Percentiles rank a stretch among this genome's conserved stretches.
Evolutionary conservation across 1,139 yeast species (phyloP).

Genomic region (Blastobotrys raffinosifermentans): DNA sequence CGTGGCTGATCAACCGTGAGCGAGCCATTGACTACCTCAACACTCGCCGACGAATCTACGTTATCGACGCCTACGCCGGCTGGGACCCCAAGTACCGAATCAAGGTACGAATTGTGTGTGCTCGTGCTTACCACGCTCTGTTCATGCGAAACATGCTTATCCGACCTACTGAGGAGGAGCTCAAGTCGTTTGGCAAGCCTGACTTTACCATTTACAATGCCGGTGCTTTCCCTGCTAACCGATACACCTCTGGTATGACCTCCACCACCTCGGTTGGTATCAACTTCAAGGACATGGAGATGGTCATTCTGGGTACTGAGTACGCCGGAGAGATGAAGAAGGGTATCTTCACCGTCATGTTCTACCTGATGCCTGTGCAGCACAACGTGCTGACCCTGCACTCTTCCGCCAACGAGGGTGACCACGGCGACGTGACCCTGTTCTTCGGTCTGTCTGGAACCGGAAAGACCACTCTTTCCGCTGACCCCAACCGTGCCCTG

Average conservation of each 20-base stretch:
- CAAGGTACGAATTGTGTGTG: constrained; percentile 94
- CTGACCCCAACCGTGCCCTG: constrained; percentile 89
- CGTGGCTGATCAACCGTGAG: constrained; percentile 94
- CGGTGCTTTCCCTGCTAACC: constrained; percentile 98
- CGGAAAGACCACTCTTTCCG: constrained; percentile 95
- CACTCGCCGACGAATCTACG: constrained; percentile 91
- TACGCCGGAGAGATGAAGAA: constrained; percentile 99
- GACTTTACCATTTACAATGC: constrained; percentile 98
- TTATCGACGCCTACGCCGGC: constrained; percentile 96
- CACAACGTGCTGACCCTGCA: constrained; percentile 90
- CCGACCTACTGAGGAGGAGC: constrained; percentile 88
- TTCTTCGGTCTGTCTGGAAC: constrained; percentile 98
- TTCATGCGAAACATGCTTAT: constrained; percentile 98
- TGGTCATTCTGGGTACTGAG: constrained; percentile 97
- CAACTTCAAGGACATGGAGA: constrained; percentile 96
- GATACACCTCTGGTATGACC: constrained; percentile 96
- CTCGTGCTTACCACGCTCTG: constrained; percentile 96
- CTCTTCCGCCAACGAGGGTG: constrained; percentile 93
- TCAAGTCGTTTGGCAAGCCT: constrained; percentile 89
- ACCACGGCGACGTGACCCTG: constrained; percentile 75
- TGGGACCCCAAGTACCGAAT: constrained; percentile 99
- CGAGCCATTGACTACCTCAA: constrained; percentile 96
- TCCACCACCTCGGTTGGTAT: constrained; percentile 94
- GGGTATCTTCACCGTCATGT: constrained; percentile 98
- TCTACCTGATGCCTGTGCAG: constrained; percentile 95